Evolutionary conservation across 2,329 filamentous ascomycete genomes (phyloP).

Genomic region (Macrophomina phaseolina): DNA sequence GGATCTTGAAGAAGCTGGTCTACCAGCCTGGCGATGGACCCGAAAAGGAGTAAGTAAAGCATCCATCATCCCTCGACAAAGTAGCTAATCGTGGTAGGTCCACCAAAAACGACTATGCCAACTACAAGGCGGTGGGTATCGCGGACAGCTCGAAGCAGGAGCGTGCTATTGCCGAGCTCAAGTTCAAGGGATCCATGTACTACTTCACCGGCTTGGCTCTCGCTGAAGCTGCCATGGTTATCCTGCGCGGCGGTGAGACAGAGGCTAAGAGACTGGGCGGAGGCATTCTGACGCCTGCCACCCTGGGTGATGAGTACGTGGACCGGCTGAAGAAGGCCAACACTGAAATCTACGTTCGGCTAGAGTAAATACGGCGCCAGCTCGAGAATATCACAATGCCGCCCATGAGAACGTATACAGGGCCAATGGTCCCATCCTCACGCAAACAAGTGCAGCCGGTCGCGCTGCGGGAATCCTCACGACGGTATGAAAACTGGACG

Average conservation of each 20-base stretch:
- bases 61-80: not conserved
- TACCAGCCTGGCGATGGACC: conserved; percentile 60
- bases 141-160: conserved; percentile 56
- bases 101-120: conserved; percentile 63
- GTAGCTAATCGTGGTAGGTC: conserved; percentile 49
- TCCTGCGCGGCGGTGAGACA: conserved; percentile 59
- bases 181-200: conserved; percentile 68
- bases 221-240: conserved; percentile 67
- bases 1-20: conserved; percentile 53
- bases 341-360: conserved; percentile 16
- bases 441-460: no score
- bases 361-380: not conserved
- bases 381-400: no score
- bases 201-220: conserved; percentile 69
- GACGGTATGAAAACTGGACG: not conserved
- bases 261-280: conserved; percentile 62
- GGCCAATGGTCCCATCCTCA: no score
- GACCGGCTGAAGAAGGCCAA: conserved; percentile 45
- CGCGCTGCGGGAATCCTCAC: not conserved
- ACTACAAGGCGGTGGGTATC: conserved; percentile 68
- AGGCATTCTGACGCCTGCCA: conserved; percentile 74
- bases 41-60: conserved; percentile 45
- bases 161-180: conserved; percentile 62
- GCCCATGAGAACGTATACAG: no score
- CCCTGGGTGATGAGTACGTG: conserved; percentile 69